Percentiles rank a stretch among this genome's conserved stretches.
Conservation (phyloP, 108 stramenopile species). For the Cyclotella distinguenda region DNA sequence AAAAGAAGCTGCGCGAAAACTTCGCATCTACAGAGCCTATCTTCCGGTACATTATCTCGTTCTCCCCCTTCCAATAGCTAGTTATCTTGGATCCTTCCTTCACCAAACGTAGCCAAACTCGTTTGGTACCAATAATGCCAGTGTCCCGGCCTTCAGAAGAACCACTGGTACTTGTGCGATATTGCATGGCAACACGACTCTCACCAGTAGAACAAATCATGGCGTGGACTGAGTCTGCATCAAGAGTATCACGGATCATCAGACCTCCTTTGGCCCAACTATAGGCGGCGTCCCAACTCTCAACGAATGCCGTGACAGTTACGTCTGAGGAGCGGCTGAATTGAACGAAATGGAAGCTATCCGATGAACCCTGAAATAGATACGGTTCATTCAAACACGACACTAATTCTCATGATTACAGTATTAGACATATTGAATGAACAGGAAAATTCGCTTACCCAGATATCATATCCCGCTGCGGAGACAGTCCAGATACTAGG, state of each 20-base stretch:
- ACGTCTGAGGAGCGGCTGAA: conserved; percentile 15
- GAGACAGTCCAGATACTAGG: neutral
- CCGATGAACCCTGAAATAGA: conserved; percentile 1
- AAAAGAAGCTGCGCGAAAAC: neutral
- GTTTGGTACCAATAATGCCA: neutral
- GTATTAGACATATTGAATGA: neutral
- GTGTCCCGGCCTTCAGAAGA: neutral
- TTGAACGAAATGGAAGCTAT: conserved; percentile 18
- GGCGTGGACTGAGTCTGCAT: neutral
- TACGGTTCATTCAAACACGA: neutral
- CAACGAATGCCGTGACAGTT: conserved; percentile 10
- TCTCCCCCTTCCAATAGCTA: conserved; percentile 5
- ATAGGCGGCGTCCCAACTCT: neutral
- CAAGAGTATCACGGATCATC: conserved; percentile 17
- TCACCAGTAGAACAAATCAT: neutral
- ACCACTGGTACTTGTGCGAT: neutral
- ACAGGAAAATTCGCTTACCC: neutral
- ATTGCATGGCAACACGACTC: neutral
- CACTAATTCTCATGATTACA: neutral
- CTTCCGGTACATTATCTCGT: conserved; percentile 6
- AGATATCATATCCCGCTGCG: conserved; percentile 16
- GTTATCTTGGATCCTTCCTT: conserved; percentile 13
- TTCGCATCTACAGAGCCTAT: neutral
- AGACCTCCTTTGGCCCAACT: conserved; percentile 25
- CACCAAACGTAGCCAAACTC: conserved; percentile 17